Evolutionary conservation across 2,329 filamentous ascomycete genomes (phyloP), one percentile per base, ranked within the genome.

Genomic region (Chaetoscypha palmicola): DNA sequence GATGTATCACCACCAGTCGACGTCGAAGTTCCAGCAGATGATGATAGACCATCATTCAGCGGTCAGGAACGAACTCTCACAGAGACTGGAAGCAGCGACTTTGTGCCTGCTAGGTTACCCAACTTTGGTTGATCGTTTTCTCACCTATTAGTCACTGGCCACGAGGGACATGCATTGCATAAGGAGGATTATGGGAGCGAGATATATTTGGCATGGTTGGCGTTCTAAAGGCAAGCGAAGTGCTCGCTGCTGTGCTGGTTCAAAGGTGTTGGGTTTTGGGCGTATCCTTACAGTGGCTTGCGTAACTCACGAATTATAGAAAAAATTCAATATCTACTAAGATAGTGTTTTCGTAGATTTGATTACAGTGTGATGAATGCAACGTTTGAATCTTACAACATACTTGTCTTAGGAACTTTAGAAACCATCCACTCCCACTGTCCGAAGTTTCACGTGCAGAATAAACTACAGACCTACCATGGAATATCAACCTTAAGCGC

Each of bases 21-120:
- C 10, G 58, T 41, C 16, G 38, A 34, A 20, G 32, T 28, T 5
- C 26, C 45, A 7, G 21, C 24, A 5, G 33, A 47, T 3, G 44
- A 49, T 19, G 48, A 47, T 14, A 38, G 42, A 16, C 41, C 46
- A 10, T 23, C 36, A 3, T 30, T 21, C 9, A 19, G 36, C 19
- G 30, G n/a, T 12, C 16, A 20, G 21, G 38, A 46, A 12, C 10
- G 20, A 26, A 21, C 39, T 17, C 5, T 40, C 16, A 55, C 58
- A 16, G 52, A 61, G 22, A 48, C 52, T 32, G 49, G 46, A 23
- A 50, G 58, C 16, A 51, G 59, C 16, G 62, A 63, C 2, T 81
- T 81, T 52, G 66, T 81, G 17, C 77, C 77, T 3, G 78, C 78
- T 26, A 68, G 76, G 46, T 59, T 82, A 47, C 78, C 78, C 28